A percentile compares a stretch with the other conserved stretches of the same genome.
Conservation (phyloP, 768 basidiomycete genomes). For the Amanita pallidorosea region DNA sequence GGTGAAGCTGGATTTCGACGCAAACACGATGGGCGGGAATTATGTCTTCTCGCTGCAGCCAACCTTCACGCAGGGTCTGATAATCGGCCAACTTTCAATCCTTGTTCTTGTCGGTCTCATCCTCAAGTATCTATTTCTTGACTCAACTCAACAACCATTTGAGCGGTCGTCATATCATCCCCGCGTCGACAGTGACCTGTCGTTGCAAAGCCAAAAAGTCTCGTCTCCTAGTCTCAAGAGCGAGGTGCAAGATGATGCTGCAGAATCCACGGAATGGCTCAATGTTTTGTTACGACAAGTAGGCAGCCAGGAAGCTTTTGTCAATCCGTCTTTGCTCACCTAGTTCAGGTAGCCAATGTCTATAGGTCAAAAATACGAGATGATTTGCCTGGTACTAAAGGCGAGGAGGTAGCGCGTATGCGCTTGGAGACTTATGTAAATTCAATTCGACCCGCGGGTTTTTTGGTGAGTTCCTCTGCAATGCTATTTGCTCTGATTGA, state of each 20-base stretch:
- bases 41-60: conserved; percentile 69
- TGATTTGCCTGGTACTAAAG: conserved; percentile 57
- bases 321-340: not conserved
- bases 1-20: not conserved
- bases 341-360: conserved; percentile 47
- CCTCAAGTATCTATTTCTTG: conserved; percentile 93
- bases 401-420: conserved; percentile 74
- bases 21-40: conserved; percentile 29
- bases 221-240: conserved; percentile 15
- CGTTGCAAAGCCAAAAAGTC: conserved; percentile 25
- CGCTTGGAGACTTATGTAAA: conserved; percentile 79
- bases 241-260: conserved; percentile 13
- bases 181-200: conserved; percentile 36
- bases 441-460: conserved; percentile 54
- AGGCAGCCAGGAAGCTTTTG: conserved; percentile 7
- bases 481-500: not conserved
- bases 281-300: conserved; percentile 81
- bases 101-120: conserved; percentile 65
- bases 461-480: conserved; percentile 40
- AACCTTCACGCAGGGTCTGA: conserved; percentile 91
- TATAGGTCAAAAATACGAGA: conserved; percentile 74
- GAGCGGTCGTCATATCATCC: conserved; percentile 52
- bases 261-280: conserved; percentile 87
- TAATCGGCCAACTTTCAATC: conserved; percentile 88
- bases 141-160: conserved; percentile 51